Base-by-base conservation (phyloP, 2,329 filamentous ascomycete genomes). In the Shiraia bambusicola region DNA sequence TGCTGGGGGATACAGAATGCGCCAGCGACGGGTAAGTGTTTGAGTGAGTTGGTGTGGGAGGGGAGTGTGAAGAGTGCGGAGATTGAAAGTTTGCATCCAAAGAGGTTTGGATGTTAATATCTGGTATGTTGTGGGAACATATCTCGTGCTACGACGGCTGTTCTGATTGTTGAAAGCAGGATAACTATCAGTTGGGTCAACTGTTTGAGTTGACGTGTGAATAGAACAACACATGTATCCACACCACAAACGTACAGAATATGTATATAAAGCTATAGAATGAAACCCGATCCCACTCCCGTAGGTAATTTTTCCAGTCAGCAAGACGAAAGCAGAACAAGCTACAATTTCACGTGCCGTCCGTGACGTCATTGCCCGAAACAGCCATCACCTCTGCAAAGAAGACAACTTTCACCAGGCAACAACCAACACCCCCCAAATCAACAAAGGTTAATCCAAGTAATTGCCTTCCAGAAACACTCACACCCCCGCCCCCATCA, bases 1-100 rank as follows among this genome's bases (percentile, higher is more conserved):
- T 97, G 92, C 72, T 98, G 93, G 93, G 93, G 93, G 0, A 95
- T 98, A 15, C 92, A 97, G 72, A 97, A 98, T 71, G 89, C 84
- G 1, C 91, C 92, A 1, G 93, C 79, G 1, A 97, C 92, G 26
- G 72, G 71, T 2, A 73, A 71, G 52, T 43, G 73, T 52, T 58
- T 76, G 36, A 67, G 61, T 52, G 73, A 76, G 59, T 61, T 75
- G 50, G 70, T 75, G 25, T 75, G 70, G 61, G 72, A 74, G 16
- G 72, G 72, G 1, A 50, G 51, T 51, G 61, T 64, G 9, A 69
- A 49, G 67, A 74, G 69, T 63, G 73, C 69, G 44, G 62, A 68
- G 49, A 56, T 75, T 16, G 51, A 49, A 45, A 66, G 62, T 40
- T 54, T 75, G 65, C 67, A 72, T 61, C 69, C 74, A 34, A 63